These are phyloP conservation scores for Aspergillus fischeri DNA, from an alignment of 2,329 filamentous ascomycete species.

Conservation along the genomic window DNA sequence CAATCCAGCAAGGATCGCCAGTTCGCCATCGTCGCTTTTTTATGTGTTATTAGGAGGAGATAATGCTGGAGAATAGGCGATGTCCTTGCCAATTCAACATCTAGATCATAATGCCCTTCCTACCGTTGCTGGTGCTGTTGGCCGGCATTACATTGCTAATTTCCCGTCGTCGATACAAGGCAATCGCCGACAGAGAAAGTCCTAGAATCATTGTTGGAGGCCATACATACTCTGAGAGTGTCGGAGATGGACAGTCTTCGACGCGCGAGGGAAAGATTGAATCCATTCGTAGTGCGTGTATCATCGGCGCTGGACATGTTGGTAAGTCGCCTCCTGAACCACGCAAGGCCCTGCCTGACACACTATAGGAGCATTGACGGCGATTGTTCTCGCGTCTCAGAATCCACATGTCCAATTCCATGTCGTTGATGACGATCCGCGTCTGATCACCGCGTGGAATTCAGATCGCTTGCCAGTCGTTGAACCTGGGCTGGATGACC, in stretches of 20 bases:
- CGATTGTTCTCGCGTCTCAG: constrained; percentile 21
- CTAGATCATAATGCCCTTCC: constrained; percentile 11
- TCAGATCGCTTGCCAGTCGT: constrained; percentile 22
- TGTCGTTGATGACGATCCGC: constrained; percentile 22
- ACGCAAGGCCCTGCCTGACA: neutral
- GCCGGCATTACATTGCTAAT: constrained; percentile 14
- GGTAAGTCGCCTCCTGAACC: constrained; percentile 10
- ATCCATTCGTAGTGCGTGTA: constrained; percentile 18
- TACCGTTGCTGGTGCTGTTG: constrained; percentile 15
- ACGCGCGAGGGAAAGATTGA: constrained; percentile 3
- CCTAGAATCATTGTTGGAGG: constrained; percentile 15
- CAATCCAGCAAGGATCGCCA: neutral
- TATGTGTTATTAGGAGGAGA: neutral
- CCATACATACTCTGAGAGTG: constrained; percentile 16
- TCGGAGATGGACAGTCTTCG: constrained; percentile 4
- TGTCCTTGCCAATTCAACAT: neutral
- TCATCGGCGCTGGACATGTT: constrained; percentile 23
- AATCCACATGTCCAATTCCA: constrained; percentile 24
- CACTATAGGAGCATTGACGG: constrained; percentile 18
- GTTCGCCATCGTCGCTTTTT: neutral
- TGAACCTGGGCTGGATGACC: constrained; percentile 23
- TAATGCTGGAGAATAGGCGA: neutral
- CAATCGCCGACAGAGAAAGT: constrained; percentile 4
- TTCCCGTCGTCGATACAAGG: constrained; percentile 11
- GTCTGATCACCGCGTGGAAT: constrained; percentile 24